phyloP scores from a whole-genome alignment of 768 basidiomycete species.

The Psilocybe subaeruginosa region DNA sequence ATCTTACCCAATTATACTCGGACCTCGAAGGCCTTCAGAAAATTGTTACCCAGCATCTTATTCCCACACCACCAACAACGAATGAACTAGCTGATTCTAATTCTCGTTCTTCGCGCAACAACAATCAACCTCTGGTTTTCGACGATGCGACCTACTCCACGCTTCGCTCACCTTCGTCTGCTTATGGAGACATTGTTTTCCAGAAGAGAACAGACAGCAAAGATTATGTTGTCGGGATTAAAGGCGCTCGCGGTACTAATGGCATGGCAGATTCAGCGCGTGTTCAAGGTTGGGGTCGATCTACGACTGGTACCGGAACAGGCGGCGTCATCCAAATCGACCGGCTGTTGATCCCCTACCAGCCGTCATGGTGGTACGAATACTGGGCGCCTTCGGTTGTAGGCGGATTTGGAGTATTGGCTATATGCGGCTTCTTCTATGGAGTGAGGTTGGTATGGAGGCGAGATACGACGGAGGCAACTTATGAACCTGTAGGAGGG shows the following conservation, averaged over 20 bases:
- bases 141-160: slow-evolving; percentile 79
- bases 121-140: slow-evolving; percentile 74
- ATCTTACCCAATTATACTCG: slow-evolving; percentile 74
- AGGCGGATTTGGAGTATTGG: slow-evolving; percentile 55
- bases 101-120: slow-evolving; percentile 47
- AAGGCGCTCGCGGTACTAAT: slow-evolving; percentile 70
- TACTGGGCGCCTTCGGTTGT: slow-evolving; percentile 74
- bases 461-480: slow-evolving; percentile 78
- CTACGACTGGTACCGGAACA: slow-evolving; percentile 68
- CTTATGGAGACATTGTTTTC: slow-evolving; percentile 87
- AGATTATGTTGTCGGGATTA: slow-evolving; percentile 71
- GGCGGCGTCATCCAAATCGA: slow-evolving; percentile 94
- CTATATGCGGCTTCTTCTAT: slow-evolving; percentile 74
- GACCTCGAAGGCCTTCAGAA: slow-evolving; percentile 53
- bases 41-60: slow-evolving; percentile 79
- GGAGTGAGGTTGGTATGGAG: slow-evolving; percentile 74
- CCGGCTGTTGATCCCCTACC: slow-evolving; percentile 79
- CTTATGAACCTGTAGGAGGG: slow-evolving; percentile 89
- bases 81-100: slow-evolving; percentile 23
- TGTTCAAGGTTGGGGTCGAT: slow-evolving; percentile 75
- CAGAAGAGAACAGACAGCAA: slow-evolving; percentile 49
- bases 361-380: slow-evolving; percentile 82
- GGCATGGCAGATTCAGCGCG: slow-evolving; percentile 65
- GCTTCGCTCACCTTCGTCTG: slow-evolving; percentile 63
- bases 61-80: slow-evolving; percentile 44